A percentile compares a stretch with the other conserved stretches of the same genome.
Conservation (phyloP, 306 rosid species). For the Calophaca sinica region DNA sequence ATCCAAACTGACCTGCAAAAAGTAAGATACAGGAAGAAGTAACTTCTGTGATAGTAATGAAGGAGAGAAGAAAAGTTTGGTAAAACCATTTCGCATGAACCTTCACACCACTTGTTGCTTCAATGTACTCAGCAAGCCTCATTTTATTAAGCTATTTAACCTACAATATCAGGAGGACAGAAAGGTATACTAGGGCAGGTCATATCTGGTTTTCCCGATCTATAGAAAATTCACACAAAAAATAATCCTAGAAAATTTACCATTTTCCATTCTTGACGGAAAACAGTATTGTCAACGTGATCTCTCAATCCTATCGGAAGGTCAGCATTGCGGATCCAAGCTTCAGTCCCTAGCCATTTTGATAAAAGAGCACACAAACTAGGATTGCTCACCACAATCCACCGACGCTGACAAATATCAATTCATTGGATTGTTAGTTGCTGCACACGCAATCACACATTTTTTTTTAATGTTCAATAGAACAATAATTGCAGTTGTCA, state of each 20-base stretch:
- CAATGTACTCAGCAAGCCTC: slow-evolving; percentile 81
- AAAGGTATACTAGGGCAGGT: slow-evolving; percentile 31
- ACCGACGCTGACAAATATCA: slow-evolving; percentile 71
- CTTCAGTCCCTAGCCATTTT: slow-evolving; percentile 83
- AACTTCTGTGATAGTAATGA: slow-evolving; percentile 37
- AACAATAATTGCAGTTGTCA: slow-evolving; percentile 6
- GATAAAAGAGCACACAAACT: slow-evolving; percentile 68
- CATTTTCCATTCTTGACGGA: slow-evolving; percentile 75
- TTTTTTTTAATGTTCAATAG: slow-evolving; percentile 30
- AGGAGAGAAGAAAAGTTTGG: slow-evolving; percentile 8
- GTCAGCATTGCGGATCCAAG: slow-evolving; percentile 76
- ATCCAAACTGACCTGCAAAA: slow-evolving; percentile 74
- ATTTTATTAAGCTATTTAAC: slow-evolving; percentile 74
- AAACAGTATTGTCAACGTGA: slow-evolving; percentile 57
- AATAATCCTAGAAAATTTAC: slow-evolving; percentile 47
- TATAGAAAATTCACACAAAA: slow-evolving; percentile 29
- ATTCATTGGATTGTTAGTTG: slow-evolving; percentile 44
- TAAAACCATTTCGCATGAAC: slow-evolving; percentile 46
- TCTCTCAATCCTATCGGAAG: slow-evolving; percentile 66
- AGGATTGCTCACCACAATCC: slow-evolving; percentile 86
- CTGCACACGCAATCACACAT: slow-evolving; percentile 28
- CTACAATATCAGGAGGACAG: slow-evolving; percentile 50
- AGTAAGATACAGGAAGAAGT: slow-evolving; percentile 41
- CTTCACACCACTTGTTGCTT: slow-evolving; percentile 78
- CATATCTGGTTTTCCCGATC: slow-evolving; percentile 35